phyloP scores from a whole-genome alignment of 2,329 filamentous ascomycete genomes.

The Ophiostoma ulmi region DNA sequence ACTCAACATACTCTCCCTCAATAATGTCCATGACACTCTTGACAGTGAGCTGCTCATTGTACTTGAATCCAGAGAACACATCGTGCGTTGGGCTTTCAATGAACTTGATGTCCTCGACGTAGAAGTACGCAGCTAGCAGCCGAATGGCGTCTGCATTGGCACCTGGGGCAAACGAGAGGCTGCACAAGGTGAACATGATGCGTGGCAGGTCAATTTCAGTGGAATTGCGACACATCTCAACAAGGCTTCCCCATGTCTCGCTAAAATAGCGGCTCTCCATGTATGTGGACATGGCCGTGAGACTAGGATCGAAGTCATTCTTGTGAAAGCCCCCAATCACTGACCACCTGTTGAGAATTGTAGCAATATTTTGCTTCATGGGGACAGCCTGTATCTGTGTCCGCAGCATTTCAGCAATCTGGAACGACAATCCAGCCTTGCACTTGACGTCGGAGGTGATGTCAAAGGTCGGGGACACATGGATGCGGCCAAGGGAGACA shows the following conservation, averaged over 20 bases:
- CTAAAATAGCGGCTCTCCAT: slow-evolving; percentile 12
- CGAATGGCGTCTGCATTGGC: slow-evolving; percentile 30
- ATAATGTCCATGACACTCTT: not conserved
- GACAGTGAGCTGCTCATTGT: slow-evolving; percentile 14
- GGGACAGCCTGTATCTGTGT: not conserved
- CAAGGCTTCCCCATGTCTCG: slow-evolving; percentile 31
- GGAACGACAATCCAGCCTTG: slow-evolving; percentile 1
- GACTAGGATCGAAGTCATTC: accelerated
- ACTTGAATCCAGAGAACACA: slow-evolving; percentile 12
- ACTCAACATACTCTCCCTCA: not conserved
- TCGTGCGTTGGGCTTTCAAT: slow-evolving; percentile 32
- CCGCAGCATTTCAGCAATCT: slow-evolving; percentile 11
- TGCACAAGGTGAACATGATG: slow-evolving; percentile 31
- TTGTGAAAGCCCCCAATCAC: slow-evolving; percentile 16
- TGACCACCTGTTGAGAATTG: slow-evolving; percentile 11
- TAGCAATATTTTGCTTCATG: not conserved
- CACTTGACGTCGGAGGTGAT: not conserved
- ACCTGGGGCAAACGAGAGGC: slow-evolving; percentile 30
- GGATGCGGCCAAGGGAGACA: not conserved
- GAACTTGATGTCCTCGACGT: slow-evolving; percentile 38
- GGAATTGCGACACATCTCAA: slow-evolving; percentile 25
- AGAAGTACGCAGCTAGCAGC: slow-evolving; percentile 42
- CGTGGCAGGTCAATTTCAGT: not conserved
- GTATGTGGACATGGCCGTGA: not conserved
- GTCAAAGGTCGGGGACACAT: not conserved